phyloP scores from a whole-genome alignment of 1,139 yeast species.

The Saccharomycopsis hybrid region DNA sequence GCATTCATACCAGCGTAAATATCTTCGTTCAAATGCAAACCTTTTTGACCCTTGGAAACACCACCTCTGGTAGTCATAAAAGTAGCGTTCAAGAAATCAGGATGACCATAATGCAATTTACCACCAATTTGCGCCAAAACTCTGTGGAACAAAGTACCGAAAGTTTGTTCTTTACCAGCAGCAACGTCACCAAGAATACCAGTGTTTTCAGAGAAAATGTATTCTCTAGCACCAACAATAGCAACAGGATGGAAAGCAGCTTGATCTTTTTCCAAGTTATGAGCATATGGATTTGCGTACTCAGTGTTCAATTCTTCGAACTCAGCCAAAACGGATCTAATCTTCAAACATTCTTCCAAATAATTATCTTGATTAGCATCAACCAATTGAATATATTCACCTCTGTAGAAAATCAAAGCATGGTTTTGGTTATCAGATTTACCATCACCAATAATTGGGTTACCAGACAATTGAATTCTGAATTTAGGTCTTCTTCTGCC shows the following conservation, averaged over 20 bases:
- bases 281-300: constrained; percentile 75
- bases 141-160: constrained; percentile 97
- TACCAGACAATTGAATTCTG: constrained; percentile 96
- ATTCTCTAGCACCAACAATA: constrained; percentile 98
- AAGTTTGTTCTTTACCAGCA: constrained; percentile 99
- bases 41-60: constrained; percentile 98
- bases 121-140: constrained; percentile 98
- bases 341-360: constrained; percentile 96
- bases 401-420: constrained; percentile 94
- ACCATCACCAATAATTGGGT: constrained; percentile 99
- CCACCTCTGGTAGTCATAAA: constrained; percentile 99
- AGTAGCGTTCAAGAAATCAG: constrained; percentile 93
- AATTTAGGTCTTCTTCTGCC: constrained; percentile 99
- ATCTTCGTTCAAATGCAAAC: constrained; percentile 97
- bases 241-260: constrained; percentile 75
- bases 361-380: constrained; percentile 99
- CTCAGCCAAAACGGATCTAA: constrained; percentile 95
- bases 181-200: constrained; percentile 99
- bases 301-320: constrained; percentile 92
- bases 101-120: constrained; percentile 98
- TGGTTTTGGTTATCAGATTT: constrained; percentile 98
- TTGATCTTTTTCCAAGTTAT: constrained; percentile 41
- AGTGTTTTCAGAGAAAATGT: constrained; percentile 96
- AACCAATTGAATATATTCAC: constrained; percentile 95
- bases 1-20: constrained; percentile 99